A percentile compares a stretch with the other conserved stretches of the same genome.
Conservation (phyloP, 2,329 filamentous ascomycete genomes). For the Ceratocystiopsis brevicomis region DNA sequence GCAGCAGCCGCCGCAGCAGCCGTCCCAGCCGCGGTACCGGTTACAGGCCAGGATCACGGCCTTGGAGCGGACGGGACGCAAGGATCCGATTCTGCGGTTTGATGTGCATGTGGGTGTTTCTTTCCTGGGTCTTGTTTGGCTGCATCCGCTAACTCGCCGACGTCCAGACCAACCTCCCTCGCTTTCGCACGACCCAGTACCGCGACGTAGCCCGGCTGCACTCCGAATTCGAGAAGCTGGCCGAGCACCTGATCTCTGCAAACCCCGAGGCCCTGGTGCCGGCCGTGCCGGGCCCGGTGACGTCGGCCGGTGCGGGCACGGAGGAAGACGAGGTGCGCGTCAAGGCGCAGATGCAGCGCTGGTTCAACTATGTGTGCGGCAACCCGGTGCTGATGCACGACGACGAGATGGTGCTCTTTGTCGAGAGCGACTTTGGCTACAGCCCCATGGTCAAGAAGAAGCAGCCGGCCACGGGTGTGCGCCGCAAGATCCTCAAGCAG, state of each 20-base stretch:
- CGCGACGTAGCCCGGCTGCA: conserved; percentile 91
- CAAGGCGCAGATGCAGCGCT: conserved; percentile 77
- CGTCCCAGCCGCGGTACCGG: conserved; percentile 53
- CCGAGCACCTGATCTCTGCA: conserved; percentile 87
- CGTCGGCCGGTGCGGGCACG: conserved; percentile 83
- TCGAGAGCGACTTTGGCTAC: conserved; percentile 98
- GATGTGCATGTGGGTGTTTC: conserved; percentile 67
- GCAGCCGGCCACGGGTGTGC: conserved; percentile 88
- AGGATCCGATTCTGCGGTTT: conserved; percentile 85
- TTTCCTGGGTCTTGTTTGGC: neutral
- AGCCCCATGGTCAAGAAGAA: conserved; percentile 89
- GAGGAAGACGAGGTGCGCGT: conserved; percentile 87
- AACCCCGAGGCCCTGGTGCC: conserved; percentile 92
- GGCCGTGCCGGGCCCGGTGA: conserved; percentile 83
- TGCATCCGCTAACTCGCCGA: neutral
- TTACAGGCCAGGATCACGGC: conserved; percentile 90
- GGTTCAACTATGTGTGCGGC: conserved; percentile 83
- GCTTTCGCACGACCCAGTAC: conserved; percentile 94
- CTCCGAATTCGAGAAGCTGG: conserved; percentile 91
- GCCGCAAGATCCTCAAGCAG: conserved; percentile 91
- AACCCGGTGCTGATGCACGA: conserved; percentile 88
- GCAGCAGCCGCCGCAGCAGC: conserved; percentile 34
- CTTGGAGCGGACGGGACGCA: conserved; percentile 80
- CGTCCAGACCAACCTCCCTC: conserved; percentile 82
- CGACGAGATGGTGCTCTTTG: conserved; percentile 92